Evolutionary conservation across 2,329 filamentous ascomycete species (phyloP), one percentile per base, ranked within the genome.

Genomic region (Dryadomyces quercus-mongolicae): DNA sequence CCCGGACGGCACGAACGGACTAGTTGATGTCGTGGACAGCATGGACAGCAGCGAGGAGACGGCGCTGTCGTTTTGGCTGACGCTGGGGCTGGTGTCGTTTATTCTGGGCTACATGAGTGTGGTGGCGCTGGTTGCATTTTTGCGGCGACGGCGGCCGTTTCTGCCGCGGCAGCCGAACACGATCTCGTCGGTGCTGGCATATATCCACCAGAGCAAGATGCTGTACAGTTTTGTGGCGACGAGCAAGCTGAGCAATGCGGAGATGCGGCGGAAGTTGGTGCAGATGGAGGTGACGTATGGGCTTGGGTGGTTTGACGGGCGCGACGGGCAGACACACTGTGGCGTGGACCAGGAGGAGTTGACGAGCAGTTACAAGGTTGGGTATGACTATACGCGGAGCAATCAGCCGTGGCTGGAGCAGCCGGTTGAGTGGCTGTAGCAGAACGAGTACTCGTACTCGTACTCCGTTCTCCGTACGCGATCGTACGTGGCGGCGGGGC

Each of bases 121-220:
- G 22, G 77, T 85, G 21, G 78, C 84, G 0, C 66, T 68, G 1
- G 62, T 82, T 1, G 82, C 86, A 18, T 85, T 85, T 62, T 55
- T 72, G 18, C 76, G 78, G 1, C 79, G 86, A 15, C 75, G 82
- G 0, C 79, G 82, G 54, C 79, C 86, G 2, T 90, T 91, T 66
- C 71, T 91, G 54, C 87, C 87, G 1, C 78, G 87, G 5, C 85
- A 90, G 70, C 86, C 86, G 4, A 88, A 84, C 61, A 89, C 86
- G 20, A 90, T 92, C 60, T 82, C 86, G 1, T 83, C 80, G 46
- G 80, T 90, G 53, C 73, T 92, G 53, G 85, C 85, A 0, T 91
- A 85, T 63, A 86, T 91, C 56, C 84, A 91, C 67, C 85, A 89
- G 69, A 85, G 79, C 66, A 86, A 86, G 68, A 90, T 91, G 86